phyloP scores from a whole-genome alignment of 2,329 filamentous ascomycete species.

The Coniochaeta prunicola region DNA sequence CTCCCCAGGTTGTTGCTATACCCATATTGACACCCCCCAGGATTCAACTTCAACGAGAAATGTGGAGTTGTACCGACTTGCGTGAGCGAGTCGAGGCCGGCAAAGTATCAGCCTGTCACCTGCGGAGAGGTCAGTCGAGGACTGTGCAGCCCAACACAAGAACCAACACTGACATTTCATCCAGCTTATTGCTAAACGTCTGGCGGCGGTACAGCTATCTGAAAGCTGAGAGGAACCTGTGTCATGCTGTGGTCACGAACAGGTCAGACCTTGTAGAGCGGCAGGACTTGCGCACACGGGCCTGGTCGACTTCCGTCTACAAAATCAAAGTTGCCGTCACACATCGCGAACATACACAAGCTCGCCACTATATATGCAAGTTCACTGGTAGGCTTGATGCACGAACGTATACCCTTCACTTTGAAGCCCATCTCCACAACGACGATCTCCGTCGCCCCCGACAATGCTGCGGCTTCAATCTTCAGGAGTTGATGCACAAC shows the following conservation, averaged over 20 bases:
- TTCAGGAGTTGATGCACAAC: background rate
- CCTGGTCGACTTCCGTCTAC: background rate
- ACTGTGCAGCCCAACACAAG: background rate
- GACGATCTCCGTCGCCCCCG: background rate
- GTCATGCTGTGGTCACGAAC: background rate
- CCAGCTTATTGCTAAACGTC: background rate
- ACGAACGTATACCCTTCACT: background rate
- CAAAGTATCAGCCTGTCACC: conserved; percentile 33
- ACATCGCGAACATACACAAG: background rate
- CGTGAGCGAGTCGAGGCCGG: conserved; percentile 26
- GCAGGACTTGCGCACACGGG: no score
- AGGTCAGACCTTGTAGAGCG: background rate
- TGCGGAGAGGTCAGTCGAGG: conserved; percentile 22
- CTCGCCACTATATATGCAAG: background rate
- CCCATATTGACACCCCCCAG: conserved; percentile 5
- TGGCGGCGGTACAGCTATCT: background rate
- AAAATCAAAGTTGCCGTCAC: background rate
- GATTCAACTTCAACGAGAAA: conserved; percentile 33
- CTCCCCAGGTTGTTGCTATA: background rate
- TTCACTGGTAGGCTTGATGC: background rate
- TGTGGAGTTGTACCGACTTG: conserved; percentile 31
- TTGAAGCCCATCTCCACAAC: background rate
- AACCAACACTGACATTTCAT: background rate
- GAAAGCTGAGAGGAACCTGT: background rate
- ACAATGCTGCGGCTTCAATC: background rate